phyloP scores from a whole-genome alignment of 139 green algal species.

The Pleodorina starrii region DNA sequence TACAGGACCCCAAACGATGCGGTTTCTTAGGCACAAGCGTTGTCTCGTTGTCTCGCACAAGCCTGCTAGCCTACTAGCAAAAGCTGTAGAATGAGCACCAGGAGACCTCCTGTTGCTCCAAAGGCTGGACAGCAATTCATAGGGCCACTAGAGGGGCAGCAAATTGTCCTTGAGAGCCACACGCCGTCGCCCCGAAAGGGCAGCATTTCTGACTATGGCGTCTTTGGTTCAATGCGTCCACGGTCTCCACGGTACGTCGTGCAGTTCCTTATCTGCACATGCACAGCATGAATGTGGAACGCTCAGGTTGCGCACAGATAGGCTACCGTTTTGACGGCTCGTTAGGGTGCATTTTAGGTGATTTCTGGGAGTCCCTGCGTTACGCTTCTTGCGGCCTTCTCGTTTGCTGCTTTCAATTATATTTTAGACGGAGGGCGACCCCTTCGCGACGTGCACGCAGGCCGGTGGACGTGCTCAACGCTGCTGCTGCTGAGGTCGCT shows the following conservation, averaged over 20 bases:
- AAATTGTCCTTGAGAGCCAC: slow-evolving; percentile 6
- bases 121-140: not conserved
- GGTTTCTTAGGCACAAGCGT: not conserved
- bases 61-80: not conserved
- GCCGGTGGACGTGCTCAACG: slow-evolving; percentile 23
- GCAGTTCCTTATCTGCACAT: not conserved
- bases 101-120: slow-evolving; percentile 30
- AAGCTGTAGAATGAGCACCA: not conserved
- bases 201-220: slow-evolving; percentile 15
- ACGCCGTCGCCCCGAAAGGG: slow-evolving; percentile 11
- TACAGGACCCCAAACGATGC: too few relatives aligned
- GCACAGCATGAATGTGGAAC: slow-evolving; percentile 17
- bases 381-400: not conserved
- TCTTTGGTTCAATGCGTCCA: slow-evolving; percentile 3
- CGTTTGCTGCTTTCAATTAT: not conserved
- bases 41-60: not conserved
- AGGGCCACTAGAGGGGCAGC: slow-evolving; percentile 13
- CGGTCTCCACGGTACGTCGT: slow-evolving; percentile 18
- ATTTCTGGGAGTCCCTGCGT: not conserved
- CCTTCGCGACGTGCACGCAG: too few relatives aligned
- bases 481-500: slow-evolving; percentile 20
- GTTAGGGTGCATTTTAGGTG: not conserved
- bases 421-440: too few relatives aligned
- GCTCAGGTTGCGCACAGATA: not conserved
- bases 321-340: not conserved